Base-by-base conservation (phyloP, 179 eudicot genomes). In the Silene vulgaris region DNA sequence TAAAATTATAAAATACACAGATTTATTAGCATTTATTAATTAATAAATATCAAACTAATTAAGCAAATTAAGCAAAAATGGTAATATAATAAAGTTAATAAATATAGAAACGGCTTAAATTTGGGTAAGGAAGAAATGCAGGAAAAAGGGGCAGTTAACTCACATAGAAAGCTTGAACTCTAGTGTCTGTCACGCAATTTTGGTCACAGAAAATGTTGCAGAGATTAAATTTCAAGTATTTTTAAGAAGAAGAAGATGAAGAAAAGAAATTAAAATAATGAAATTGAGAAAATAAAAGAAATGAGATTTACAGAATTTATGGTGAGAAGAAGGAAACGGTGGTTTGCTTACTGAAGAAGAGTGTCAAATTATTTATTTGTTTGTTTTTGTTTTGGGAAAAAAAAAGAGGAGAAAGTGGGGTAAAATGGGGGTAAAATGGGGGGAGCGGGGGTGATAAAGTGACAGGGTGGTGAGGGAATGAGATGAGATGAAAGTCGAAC, bases 401-500 rank as follows among this genome's bases (percentile, higher is more conserved):
- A 32, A 37, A 57, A 61, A 14, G 23, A 30, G 4, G 37, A 45
- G 52, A 56, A 23, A 57, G 32, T 35, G 74, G 79, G 79, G 6
- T 8, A 73, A 69, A 76, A 84, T 83, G 86, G 64, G 77, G 81
- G 69, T 73, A 26, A 69, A 78, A 78, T 82, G 40, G 40, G 40
- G 40, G 40, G 40, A 35, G 40, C 40, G 40, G 40, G 40, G 8
- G 40, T 35, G 40, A 5, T 35, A 35, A 35, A 5, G 40, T 35
- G 40, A 35, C 40, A 35, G 40, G 1, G 7, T 74, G 85, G 74
- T 3, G 69, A 56, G 60, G 56, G 19, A 0, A 45, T 40, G 48
- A 40, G 40, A 32, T 32, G 3, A 2, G 65, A 45, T 57, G 59
- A 84, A 82, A 81, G 86, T 89, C 90, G 91, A 85, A 87, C 91